phyloP scores from a whole-genome alignment of 306 rosid species.

The Cucurbita pepo region DNA sequence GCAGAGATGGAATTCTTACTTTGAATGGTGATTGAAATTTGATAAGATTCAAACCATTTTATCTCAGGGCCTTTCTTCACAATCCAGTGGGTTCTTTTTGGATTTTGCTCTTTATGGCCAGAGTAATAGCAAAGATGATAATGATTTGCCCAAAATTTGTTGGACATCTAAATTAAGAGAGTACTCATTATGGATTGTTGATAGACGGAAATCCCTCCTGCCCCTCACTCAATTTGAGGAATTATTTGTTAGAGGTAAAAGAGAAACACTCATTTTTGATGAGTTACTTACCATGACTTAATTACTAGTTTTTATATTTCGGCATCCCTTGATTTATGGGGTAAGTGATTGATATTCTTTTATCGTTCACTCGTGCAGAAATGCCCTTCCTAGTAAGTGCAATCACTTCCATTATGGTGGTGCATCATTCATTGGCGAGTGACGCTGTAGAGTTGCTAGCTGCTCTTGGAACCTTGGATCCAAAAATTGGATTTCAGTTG shows the following conservation, averaged over 20 bases:
- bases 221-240: slow-evolving; percentile 47
- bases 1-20: slow-evolving; percentile 3
- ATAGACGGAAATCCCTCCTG: slow-evolving; percentile 41
- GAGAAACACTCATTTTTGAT: background rate
- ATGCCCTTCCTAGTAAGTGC: slow-evolving; percentile 53
- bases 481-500: slow-evolving; percentile 67
- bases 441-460: slow-evolving; percentile 54
- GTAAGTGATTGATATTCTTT: background rate
- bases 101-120: slow-evolving; percentile 23
- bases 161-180: slow-evolving; percentile 58
- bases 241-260: slow-evolving; percentile 49
- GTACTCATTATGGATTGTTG: slow-evolving; percentile 43
- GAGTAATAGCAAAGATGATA: slow-evolving; percentile 22
- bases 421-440: slow-evolving; percentile 45
- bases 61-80: slow-evolving; percentile 51
- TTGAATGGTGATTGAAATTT: background rate
- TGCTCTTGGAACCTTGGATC: slow-evolving; percentile 61
- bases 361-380: slow-evolving; percentile 30
- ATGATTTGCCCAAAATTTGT: slow-evolving; percentile 19
- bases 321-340: background rate
- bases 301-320: background rate
- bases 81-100: slow-evolving; percentile 32
- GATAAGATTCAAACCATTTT: slow-evolving; percentile 10
- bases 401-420: slow-evolving; percentile 49
- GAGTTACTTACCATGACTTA: background rate